Evolutionary conservation across 225 moss, liverwort and hornwort genomes (phyloP).

Genomic region (Asterella californica): DNA sequence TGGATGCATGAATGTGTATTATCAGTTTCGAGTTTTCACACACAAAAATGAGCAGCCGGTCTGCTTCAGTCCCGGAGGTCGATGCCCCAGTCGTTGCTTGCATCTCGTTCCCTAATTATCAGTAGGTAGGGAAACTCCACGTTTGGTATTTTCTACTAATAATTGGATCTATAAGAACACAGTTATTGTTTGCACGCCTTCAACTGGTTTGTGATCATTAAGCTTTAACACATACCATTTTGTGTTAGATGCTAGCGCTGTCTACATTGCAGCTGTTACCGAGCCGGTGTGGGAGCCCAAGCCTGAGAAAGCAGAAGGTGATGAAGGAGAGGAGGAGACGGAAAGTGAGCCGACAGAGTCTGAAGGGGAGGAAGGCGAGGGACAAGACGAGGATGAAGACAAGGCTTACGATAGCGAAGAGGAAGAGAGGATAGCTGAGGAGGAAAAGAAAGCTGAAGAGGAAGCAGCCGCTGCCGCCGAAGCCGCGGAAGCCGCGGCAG

Average conservation of each 20-base stretch:
- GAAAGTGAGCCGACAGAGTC: conserved; percentile 29
- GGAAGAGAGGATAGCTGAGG: conserved; percentile 40
- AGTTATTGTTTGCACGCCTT: no score
- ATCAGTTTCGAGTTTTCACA: no score
- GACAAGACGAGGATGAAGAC: conserved; percentile 26
- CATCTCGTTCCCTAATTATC: no score
- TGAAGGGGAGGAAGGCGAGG: conserved; percentile 29
- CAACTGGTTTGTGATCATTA: no score
- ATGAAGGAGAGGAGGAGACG: conserved; percentile 35
- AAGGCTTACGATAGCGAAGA: conserved; percentile 42
- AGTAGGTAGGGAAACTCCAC: no score
- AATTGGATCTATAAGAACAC: no score
- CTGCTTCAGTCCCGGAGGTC: no score
- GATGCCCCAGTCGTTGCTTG: no score
- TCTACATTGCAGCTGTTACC: conserved; percentile 54
- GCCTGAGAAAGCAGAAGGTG: conserved; percentile 14
- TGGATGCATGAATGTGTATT: no score
- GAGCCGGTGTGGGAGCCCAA: conserved; percentile 74
- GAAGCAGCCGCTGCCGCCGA: conserved; percentile 32
- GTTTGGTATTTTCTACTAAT: no score
- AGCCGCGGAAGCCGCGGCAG: conserved; percentile 21
- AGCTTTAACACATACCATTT: not conserved
- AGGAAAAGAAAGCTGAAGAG: conserved; percentile 41
- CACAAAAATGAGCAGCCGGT: no score
- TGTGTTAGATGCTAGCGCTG: conserved; percentile 51